Evolutionary conservation across 2,329 filamentous ascomycete genomes (phyloP).

Genomic region (Xylariomycetidae sp.): DNA sequence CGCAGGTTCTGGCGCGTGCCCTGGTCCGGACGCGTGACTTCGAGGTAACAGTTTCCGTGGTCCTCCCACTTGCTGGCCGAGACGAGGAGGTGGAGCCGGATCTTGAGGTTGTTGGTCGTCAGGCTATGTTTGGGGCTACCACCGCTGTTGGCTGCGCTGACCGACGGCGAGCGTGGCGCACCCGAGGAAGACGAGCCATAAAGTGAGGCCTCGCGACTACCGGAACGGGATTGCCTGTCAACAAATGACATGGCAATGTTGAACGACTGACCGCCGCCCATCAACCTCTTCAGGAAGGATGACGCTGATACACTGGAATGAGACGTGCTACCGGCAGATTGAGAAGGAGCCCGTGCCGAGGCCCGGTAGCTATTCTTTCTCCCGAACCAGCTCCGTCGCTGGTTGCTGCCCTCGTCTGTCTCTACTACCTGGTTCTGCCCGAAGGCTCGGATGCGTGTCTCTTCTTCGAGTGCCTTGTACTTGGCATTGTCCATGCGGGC

Average conservation of each 20-base stretch:
- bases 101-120: conserved; percentile 74
- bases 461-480: conserved; percentile 64
- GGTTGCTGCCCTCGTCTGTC: conserved; percentile 35
- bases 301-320: conserved; percentile 57
- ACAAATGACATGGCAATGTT: conserved; percentile 78
- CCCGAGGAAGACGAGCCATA: conserved; percentile 53
- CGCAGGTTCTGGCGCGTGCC: conserved; percentile 53
- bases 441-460: conserved; percentile 66
- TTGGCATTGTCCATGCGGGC: conserved; percentile 89
- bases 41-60: conserved; percentile 76
- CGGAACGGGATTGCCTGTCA: conserved; percentile 48
- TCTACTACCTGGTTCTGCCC: conserved; percentile 51
- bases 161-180: conserved; percentile 50
- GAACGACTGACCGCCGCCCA: conserved; percentile 67
- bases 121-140: conserved; percentile 45
- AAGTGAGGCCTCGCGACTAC: conserved; percentile 49
- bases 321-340: conserved; percentile 66
- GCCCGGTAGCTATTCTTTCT: conserved; percentile 60
- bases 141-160: conserved; percentile 47
- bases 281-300: conserved; percentile 76
- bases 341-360: conserved; percentile 53
- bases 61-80: conserved; percentile 81
- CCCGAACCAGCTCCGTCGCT: conserved; percentile 52
- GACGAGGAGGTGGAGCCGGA: conserved; percentile 78
- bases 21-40: conserved; percentile 69